phyloP scores from a whole-genome alignment of 345 rosid species.

The Arabidopsis thaliana region TAIR10.1 NC_003075.7:15331501-15332000 shows the following conservation, averaged over 20 bases:
- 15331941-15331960: constrained; percentile 19
- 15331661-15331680: not conserved
- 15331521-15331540: constrained; percentile 16
- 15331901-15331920: not conserved
- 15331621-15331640: not conserved
- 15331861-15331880: constrained; percentile 32
- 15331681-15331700: constrained; percentile 13
- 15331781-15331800: constrained; percentile 16
- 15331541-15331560: not conserved
- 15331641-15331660: not conserved
- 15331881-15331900: constrained; percentile 20
- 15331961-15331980: constrained; percentile 9
- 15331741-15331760: constrained; percentile 13
- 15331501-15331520: constrained; percentile 2
- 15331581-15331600: not conserved
- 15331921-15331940: not conserved
- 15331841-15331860: not conserved
- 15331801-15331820: not conserved
- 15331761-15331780: not conserved
- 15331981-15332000: not conserved
- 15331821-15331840: not conserved
- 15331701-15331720: not conserved
- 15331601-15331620: not conserved
- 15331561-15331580: constrained; percentile 13
- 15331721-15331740: constrained; percentile 11